Base-by-base conservation (phyloP, 495 filamentous ascomycete species). In the Durotheca rogersii region DNA sequence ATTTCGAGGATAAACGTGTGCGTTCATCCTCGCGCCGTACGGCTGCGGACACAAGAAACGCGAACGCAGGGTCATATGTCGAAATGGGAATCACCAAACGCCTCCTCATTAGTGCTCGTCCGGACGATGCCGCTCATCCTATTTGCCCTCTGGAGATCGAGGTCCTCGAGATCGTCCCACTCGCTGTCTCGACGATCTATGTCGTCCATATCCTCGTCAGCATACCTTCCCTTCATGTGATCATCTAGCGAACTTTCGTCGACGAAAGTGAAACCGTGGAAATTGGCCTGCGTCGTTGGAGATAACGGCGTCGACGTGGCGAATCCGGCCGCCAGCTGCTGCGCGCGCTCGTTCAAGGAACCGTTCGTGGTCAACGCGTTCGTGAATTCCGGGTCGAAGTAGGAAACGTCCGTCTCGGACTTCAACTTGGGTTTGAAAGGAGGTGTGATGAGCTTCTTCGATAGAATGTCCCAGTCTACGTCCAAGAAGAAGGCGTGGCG, bases 321-420 rank as follows among this genome's bases (percentile, higher is more conserved):
- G 45, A 79, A 77, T 59, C 90, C 87, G 25, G 83, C 75, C 18
- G 88, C 85, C 43, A 90, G 81, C 12, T 90, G 83, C 9, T 86
- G 87, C 1, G 93, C 93, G 30, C 90, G 83, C 57, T 92, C 86
- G 64, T 96, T 97, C 52, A 98, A 77, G 0, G 88, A 93, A 0
- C 83, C 79, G n/a, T 85, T 83, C 23, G 79, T 82, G 59, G 90
- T 86, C 25, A 97, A 75, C 6, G 93, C 93, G 54, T 91, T 97
- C 34, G 93, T 98, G 67, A 98, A 98, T 66, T 97, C 94, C 0
- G 93, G 93, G 61, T 98, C 93, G 58, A 98, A 98, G 68, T 98
- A 97, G 14, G 90, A 95, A 2, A 92, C 94, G 63, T 98, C 94
- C 3, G 88, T 88, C 56, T 95, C 89, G 12, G 85, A 90, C 74